Evolutionary conservation across 1,284 basidiomycete species (phyloP), one percentile per base, ranked within the genome.

Genomic region (Porogramme epimiltina): DNA sequence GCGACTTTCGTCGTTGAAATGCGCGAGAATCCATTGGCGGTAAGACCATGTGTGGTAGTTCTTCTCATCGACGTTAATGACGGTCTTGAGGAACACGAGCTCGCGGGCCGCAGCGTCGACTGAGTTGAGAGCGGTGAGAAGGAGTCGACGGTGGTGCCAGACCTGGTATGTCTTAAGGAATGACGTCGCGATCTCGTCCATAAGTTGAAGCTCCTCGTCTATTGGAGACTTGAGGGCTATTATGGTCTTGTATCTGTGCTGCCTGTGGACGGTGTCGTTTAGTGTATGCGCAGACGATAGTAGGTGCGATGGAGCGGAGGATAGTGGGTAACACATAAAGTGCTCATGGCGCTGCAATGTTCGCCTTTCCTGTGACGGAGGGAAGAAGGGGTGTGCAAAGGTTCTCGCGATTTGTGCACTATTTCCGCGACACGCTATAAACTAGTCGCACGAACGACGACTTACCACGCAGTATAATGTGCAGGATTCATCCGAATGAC

Each of bases 11-110:
- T 84, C 76, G 59, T 85, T 80, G 70, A 93, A 93, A 66, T 89
- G 84, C n/a, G 87, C 85, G 45, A 95, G 82, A 11, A 93, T 70
- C 91, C 92, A 96, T 69, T 97, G 93, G 6, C 94, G 81, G 70
- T 95, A 95, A 4, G 90, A 89, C 94, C 94, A 97, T 0, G 94
- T 96, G 70, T 97, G 94, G 68, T 97, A 97, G 73, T 97, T 98
- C 79, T 98, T 98, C 43, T 83, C 72, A 67, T 98, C 95, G 19
- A 72, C 77, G 10, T 78, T 69, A 36, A 98, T 81, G 0, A 85
- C 84, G 44, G 74, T 70, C 48, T 84, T 80, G 64, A 94, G 87
- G 70, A 96, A 96, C 20, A 70, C 76, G 52, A 98, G 84, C 70
- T 98, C 95, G 3, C 73, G 75, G 6, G 60, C 66, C 0, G 85